Base-by-base conservation (phyloP, 2,329 filamentous ascomycete species). In the Cadophora gregata region DNA sequence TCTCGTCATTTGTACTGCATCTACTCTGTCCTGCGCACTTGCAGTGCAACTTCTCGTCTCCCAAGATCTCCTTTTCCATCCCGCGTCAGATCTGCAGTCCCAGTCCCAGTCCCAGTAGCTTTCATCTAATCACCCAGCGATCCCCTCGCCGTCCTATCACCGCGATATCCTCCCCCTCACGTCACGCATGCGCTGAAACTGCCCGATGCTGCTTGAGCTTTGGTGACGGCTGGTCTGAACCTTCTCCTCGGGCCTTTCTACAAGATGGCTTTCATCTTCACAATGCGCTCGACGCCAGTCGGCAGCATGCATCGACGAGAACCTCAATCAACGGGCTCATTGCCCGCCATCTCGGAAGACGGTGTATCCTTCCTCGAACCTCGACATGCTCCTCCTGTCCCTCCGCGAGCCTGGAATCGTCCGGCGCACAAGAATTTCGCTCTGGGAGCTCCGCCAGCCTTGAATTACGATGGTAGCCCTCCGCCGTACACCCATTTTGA, bases 281-380 rank as follows among this genome's bases (percentile, higher is more conserved):
- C 58, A 29, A 62, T 72, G 64, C 69, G 69, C 29, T 70, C 69
- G 36, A 65, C 66, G 25, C 45, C 50, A 10, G 24, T 25, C 45
- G 47, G 62, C 59, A 65, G 51, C 29, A 69, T 67, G 66, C 62
- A 65, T 67, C 63, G 67, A 33, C 56, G 68, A 53, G 62, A 65
- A 29, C 65, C 58, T 29, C 48, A 58, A 59, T 64, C 64, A 5
- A 29, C 48, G 19, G 60, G 45, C 50, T 63, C 66, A 27, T 59
- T 73, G 48, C 72, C 72, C 31, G 64, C 65, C 21, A 72, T 73
- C 38, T 69, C 68, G 25, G 70, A 73, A 63, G 70, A 73, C 50
- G 42, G 59, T 21, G 42, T 55, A 10, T 67, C 64, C n/a, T 64
- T 67, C 48, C 10, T 62, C 8, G 62, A 68, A 24, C 48, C 62